These are phyloP conservation scores for Gaeumannomyces sp. DNA, from an alignment of 2,329 filamentous ascomycete species.

Conservation along the genomic window DNA sequence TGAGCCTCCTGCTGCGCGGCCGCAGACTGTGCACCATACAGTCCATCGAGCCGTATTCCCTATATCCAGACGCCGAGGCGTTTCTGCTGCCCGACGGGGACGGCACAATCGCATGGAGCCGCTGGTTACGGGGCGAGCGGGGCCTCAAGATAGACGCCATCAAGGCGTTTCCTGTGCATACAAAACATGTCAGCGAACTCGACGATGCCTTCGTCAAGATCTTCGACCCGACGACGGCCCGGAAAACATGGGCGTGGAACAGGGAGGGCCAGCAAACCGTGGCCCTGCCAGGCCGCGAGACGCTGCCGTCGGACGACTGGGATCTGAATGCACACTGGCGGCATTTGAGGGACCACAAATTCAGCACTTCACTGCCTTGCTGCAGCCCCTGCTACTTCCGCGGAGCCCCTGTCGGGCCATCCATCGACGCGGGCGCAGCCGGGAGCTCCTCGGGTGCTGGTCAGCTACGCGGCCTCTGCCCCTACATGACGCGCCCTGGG, in stretches of 20 bases:
- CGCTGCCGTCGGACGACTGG: neutral
- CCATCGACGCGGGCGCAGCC: too few species aligned
- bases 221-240: slow-evolving; percentile 1
- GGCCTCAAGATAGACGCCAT: too few species aligned
- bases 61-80: neutral
- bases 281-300: neutral
- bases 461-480: neutral
- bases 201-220: neutral
- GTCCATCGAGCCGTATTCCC: neutral
- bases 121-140: too few species aligned
- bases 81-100: neutral
- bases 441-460: too few species aligned
- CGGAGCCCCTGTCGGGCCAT: neutral
- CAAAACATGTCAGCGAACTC: neutral
- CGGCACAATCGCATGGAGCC: neutral
- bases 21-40: neutral
- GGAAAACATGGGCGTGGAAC: neutral
- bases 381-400: slow-evolving; percentile 2
- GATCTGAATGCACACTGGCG: neutral
- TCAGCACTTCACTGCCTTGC: neutral
- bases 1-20: neutral
- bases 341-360: neutral
- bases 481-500: neutral
- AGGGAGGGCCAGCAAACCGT: neutral
- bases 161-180: too few species aligned